Evolutionary conservation across 192 early-diverging fungal species (phyloP).

Genomic region (Backusella parvicylindrica): DNA sequence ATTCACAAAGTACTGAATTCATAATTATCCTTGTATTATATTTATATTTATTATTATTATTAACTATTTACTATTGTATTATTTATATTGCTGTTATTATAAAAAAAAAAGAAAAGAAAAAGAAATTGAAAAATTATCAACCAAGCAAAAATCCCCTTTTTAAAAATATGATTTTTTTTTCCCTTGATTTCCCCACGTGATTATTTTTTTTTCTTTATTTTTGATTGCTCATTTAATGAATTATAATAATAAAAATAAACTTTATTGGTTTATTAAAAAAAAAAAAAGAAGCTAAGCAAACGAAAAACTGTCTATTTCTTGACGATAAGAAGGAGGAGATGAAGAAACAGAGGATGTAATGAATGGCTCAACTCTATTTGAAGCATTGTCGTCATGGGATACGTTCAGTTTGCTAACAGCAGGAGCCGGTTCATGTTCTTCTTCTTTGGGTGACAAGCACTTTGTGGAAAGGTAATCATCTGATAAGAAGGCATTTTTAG

Average conservation of each 20-base stretch:
- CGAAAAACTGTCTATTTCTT: not conserved
- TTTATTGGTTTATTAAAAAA: conserved; percentile 1
- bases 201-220: not conserved
- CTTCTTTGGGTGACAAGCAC: not conserved
- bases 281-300: not conserved
- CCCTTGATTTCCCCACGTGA: not conserved
- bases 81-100: not conserved
- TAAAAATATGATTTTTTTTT: not conserved
- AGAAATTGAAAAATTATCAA: not conserved
- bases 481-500: not conserved
- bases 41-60: not conserved
- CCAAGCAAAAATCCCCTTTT: not conserved
- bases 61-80: not conserved
- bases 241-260: not conserved
- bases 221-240: not conserved
- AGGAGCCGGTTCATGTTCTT: not conserved
- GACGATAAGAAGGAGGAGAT: not conserved
- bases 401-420: not conserved
- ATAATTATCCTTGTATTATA: not conserved
- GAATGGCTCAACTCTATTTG: not conserved
- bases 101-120: not conserved
- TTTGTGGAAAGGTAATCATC: not conserved
- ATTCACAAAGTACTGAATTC: not conserved
- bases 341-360: not conserved
- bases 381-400: not conserved